phyloP scores from a whole-genome alignment of 305 asterid species.

The Withania somnifera region DNA sequence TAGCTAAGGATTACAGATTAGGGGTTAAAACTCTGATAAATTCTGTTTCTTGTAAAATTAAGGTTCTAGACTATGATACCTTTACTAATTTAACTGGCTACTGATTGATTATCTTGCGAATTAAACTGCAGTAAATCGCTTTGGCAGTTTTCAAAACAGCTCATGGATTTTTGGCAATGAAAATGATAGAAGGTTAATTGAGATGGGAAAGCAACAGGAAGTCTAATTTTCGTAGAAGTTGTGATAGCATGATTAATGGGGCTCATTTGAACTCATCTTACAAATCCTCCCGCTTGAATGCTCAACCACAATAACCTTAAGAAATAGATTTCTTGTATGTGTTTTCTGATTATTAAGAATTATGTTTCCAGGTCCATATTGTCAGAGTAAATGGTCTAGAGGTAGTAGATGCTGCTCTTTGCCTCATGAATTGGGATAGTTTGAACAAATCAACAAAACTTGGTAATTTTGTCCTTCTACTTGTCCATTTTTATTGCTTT shows the following conservation, averaged over 20 bases:
- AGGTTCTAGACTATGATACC: neutral
- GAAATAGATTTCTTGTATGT: neutral
- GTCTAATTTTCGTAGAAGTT: neutral
- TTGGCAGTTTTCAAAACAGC: neutral
- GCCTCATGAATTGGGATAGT: too few species aligned
- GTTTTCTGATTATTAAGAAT: conserved; percentile 1
- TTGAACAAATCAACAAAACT: too few species aligned
- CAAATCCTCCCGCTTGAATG: neutral
- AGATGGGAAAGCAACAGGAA: neutral
- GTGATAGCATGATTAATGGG: neutral
- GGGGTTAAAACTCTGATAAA: neutral
- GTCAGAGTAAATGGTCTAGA: too few species aligned
- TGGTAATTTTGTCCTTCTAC: too few species aligned
- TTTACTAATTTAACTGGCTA: neutral
- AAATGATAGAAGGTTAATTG: neutral
- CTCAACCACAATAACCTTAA: neutral
- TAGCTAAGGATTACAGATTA: neutral
- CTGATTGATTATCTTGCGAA: neutral
- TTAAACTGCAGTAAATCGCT: neutral
- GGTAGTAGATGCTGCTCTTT: too few species aligned
- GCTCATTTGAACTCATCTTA: neutral
- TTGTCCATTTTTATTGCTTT: too few species aligned
- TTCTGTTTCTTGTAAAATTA: neutral
- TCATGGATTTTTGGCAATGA: neutral
- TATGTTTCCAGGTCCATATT: too few species aligned